phyloP scores from a whole-genome alignment of 2,329 filamentous ascomycete species.

The Sphaerulina populicola region DNA sequence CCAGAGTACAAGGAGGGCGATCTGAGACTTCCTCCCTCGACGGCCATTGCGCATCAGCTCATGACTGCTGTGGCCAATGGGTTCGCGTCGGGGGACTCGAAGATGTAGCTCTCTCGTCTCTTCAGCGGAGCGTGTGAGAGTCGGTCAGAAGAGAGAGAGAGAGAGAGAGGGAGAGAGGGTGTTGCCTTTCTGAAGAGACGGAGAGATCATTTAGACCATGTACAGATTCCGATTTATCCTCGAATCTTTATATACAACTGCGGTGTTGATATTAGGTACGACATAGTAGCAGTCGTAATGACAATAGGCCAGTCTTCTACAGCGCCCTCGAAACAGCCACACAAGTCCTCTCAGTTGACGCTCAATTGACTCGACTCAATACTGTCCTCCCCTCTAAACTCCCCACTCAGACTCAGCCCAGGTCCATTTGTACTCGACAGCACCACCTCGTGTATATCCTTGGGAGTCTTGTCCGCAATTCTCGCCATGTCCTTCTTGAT shows the following conservation, averaged over 20 bases:
- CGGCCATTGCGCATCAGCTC: conserved; percentile 87
- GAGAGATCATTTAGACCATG: too few relatives aligned
- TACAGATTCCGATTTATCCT: too few relatives aligned
- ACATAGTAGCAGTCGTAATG: too few relatives aligned
- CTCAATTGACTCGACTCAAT: conserved; percentile 31
- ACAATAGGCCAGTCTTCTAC: too few relatives aligned
- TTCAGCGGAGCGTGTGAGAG: not conserved
- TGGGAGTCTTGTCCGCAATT: conserved; percentile 56
- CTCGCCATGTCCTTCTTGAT: conserved; percentile 68
- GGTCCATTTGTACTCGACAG: conserved; percentile 81
- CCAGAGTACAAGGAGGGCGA: conserved; percentile 65
- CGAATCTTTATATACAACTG: too few relatives aligned
- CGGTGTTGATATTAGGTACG: too few relatives aligned
- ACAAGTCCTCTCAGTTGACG: too few relatives aligned
- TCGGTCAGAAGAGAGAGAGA: too few relatives aligned
- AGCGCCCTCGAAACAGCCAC: too few relatives aligned
- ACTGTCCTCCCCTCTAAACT: conserved; percentile 57
- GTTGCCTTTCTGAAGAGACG: too few relatives aligned
- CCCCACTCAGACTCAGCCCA: conserved; percentile 76
- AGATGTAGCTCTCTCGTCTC: conserved; percentile 32
- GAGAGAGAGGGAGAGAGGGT: too few relatives aligned
- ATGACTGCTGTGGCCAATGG: conserved; percentile 71
- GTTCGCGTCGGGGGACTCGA: conserved; percentile 50
- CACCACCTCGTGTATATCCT: conserved; percentile 68
- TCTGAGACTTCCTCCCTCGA: conserved; percentile 71